These are phyloP conservation scores for Herpetospermum pedunculosum DNA, from an alignment of 306 rosid species.

Conservation along the genomic window DNA sequence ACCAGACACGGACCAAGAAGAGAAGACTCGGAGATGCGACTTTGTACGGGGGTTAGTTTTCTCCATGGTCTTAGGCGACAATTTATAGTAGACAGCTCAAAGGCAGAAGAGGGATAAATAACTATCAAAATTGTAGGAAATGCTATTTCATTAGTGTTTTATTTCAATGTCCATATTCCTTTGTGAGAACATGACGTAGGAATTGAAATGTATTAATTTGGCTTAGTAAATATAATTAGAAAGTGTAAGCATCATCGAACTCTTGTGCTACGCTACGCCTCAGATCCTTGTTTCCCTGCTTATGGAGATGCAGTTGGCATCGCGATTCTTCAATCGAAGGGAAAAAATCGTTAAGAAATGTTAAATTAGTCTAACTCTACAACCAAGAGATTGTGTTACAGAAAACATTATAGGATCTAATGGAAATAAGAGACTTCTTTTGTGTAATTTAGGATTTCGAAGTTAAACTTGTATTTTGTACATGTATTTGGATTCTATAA, in stretches of 20 bases:
- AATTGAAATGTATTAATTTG: not conserved
- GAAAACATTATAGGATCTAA: not conserved
- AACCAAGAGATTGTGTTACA: not conserved
- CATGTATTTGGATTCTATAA: not conserved
- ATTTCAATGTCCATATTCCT: not conserved
- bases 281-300: not conserved
- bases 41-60: constrained; percentile 47
- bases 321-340: not conserved
- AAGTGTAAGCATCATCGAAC: constrained; percentile 13
- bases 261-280: constrained; percentile 8
- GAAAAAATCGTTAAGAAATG: not conserved
- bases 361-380: not conserved
- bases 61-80: constrained; percentile 39
- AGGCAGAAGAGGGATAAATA: not conserved
- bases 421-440: not conserved
- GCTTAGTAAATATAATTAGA: constrained; percentile 1
- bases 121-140: not conserved
- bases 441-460: not conserved
- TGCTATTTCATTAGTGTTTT: not conserved
- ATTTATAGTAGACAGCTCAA: constrained; percentile 22
- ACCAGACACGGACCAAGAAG: constrained; percentile 42
- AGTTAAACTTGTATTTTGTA: not conserved
- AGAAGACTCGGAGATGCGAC: constrained; percentile 37
- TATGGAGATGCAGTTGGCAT: not conserved
- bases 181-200: not conserved